Evolutionary conservation across 2,329 filamentous ascomycete genomes (phyloP), one percentile per base, ranked within the genome.

Genomic region (Diaporthe longicolla): DNA sequence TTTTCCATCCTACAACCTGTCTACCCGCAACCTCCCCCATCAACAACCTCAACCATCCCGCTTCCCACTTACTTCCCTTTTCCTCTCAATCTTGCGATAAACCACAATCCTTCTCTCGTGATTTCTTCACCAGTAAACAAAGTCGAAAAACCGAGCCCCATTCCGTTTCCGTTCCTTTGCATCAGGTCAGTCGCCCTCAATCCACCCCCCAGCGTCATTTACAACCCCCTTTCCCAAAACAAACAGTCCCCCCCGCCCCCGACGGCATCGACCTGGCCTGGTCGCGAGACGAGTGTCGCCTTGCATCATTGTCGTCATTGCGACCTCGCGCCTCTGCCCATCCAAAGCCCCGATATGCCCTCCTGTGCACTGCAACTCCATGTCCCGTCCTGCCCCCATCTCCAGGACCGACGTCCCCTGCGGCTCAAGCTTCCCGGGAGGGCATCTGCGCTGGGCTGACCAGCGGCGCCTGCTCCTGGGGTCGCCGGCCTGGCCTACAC

Each of bases 401-500:
- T 37, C 50, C 75, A 58, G 55, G 55, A 37, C 40, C 17, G 24
- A 32, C 4, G 43, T 48, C 32, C 66, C 32, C 48, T 57, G 71
- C 37, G 21, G 55, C 50, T 26, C 58, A 45, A 32, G 48, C 37
- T 37, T 45, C 29, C 29, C 45, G 63, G 61, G 21, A 40, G 45
- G 5, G 24, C 63, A 29, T 54, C 48, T 68, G 63, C 45, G 58
- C 59, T 63, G 74, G 66, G 63, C 63, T 48, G 55, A 68, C 71
- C 37, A 50, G 69, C 58, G 50, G 59, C 71, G 65, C 58, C 75
- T 69, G 61, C 75, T 68, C 68, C 74, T 70, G 71, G 69, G 72
- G 72, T 73, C 63, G 73, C 75, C 70, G 75, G 70, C 75, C 76
- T 75, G 74, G 71, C 74, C 76, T 77, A 77, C 79, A 77, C 77